Percentiles rank a stretch among this genome's conserved stretches.
phyloP scores from a whole-genome alignment of 2,329 filamentous ascomycete species.

The Calonectria henricotiae region DNA sequence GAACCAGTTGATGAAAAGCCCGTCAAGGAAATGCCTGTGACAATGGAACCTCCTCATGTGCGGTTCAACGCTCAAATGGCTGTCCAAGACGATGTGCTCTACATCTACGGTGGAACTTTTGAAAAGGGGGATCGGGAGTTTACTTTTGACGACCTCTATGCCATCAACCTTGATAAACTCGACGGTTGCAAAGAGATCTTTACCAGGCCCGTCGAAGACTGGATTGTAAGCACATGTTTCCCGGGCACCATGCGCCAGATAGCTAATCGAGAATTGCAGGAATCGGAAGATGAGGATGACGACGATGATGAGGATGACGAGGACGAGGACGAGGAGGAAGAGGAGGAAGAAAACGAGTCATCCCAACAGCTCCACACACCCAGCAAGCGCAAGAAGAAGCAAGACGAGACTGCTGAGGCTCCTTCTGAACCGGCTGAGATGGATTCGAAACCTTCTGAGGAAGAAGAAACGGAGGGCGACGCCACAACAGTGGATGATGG shows the following conservation, averaged over 20 bases:
- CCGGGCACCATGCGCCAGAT: neutral
- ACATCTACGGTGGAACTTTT: conserved; percentile 95
- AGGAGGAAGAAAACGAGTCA: conserved; percentile 67
- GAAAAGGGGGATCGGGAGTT: conserved; percentile 96
- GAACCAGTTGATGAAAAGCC: conserved; percentile 72
- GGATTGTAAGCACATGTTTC: conserved; percentile 71
- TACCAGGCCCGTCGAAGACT: conserved; percentile 86
- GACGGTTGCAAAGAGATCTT: conserved; percentile 96
- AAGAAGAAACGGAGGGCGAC: conserved; percentile 66
- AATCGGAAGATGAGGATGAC: conserved; percentile 74
- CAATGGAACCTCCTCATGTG: conserved; percentile 88
- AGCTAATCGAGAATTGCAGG: conserved; percentile 59
- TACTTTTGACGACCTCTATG: conserved; percentile 95
- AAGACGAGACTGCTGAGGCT: conserved; percentile 61
- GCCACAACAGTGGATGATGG: conserved; percentile 78
- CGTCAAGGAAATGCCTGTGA: conserved; percentile 75
- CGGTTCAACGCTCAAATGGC: conserved; percentile 93
- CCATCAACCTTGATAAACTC: conserved; percentile 93
- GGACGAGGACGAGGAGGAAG: conserved; percentile 72
- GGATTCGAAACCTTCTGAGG: conserved; percentile 57
- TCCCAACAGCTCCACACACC: conserved; percentile 65
- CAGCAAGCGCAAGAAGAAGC: conserved; percentile 73
- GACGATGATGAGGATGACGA: conserved; percentile 75
- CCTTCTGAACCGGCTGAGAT: conserved; percentile 53
- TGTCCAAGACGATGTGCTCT: conserved; percentile 92